Evolutionary conservation across 352 stramenopile genomes (phyloP), one percentile per base, ranked within the genome.

Genomic region (Plasmopara halstedii): DNA sequence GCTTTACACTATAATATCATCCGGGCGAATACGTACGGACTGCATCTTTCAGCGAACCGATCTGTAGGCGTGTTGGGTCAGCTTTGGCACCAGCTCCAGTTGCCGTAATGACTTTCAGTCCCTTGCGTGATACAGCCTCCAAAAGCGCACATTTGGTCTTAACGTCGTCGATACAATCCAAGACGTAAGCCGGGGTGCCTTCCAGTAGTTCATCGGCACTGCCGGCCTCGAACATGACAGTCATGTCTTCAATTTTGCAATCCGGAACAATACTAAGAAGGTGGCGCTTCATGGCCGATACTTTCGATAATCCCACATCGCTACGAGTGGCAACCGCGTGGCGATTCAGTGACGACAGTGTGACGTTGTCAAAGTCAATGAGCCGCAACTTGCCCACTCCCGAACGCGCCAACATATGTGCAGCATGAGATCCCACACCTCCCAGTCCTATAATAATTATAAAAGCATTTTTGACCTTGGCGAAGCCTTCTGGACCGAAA

Each of bases 291-390:
- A 98, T 79, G 15, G 88, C 80, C 21, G 67, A 69, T 36, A 83
- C 76, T 68, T 99, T 99, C 22, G 95, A 76, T 17, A 81, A 85
- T 15, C 97, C 96, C 14, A 99, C 96, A 64, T 99, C 96, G 11
- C 73, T 72, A 26, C 97, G 81, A 13, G 88, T 98, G 15, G 95
- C 96, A 47, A 98, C 90, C 0, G 97, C 96, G 72, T 99, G 96
- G 47, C 96, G 90, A 81, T 99, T 99, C 27, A 99, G 75, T 40
- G 91, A 99, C 36, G 94, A 98, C 37, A 99, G 69, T 22, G 96
- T 98, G 10, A 99, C 95, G 61, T 99, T 97, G 67, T 99, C 97
- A 85, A 99, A 99, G 75, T 99, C 97, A 19, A 99, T 87, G 22
- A 99, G 70, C n/a, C 95, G 79, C 38, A 99, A 56, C 34, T 87